Percentiles rank a stretch among this genome's conserved stretches.
phyloP scores from a whole-genome alignment of 2,329 filamentous ascomycete species.

The Ophioceras dolichostomum region DNA sequence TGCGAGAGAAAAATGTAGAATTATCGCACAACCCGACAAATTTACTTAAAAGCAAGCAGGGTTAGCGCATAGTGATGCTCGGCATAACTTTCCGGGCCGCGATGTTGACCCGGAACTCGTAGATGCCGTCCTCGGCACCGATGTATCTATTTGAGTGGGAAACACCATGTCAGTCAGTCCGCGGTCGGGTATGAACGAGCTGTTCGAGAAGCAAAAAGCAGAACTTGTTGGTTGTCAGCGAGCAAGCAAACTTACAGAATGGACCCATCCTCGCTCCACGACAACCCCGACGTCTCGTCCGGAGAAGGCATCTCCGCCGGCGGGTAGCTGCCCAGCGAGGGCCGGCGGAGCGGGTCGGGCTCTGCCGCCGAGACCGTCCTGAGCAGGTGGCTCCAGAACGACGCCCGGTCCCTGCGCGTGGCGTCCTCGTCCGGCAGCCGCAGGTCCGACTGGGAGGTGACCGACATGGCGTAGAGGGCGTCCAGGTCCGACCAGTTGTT shows the following conservation, averaged over 20 bases:
- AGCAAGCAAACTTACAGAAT: conserved; percentile 36
- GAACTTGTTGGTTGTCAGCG: neutral
- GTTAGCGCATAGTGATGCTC: conserved; percentile 38
- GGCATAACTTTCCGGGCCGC: conserved; percentile 47
- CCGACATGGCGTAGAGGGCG: conserved; percentile 24
- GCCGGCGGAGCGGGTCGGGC: conserved; percentile 9
- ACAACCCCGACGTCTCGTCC: conserved; percentile 48
- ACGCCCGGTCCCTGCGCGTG: conserved; percentile 8
- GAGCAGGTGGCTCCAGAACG: conserved; percentile 14
- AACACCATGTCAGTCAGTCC: too few species aligned
- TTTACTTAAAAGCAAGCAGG: too few species aligned
- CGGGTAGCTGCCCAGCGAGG: neutral
- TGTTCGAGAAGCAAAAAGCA: conserved; percentile 1
- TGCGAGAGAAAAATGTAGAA: too few species aligned
- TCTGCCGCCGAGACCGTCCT: conserved; percentile 20
- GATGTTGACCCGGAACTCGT: conserved; percentile 58
- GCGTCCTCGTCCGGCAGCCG: conserved; percentile 3
- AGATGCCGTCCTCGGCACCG: conserved; percentile 60
- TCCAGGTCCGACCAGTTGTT: conserved; percentile 18
- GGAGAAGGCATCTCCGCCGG: conserved; percentile 16
- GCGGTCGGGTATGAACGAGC: too few species aligned
- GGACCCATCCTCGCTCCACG: conserved; percentile 50
- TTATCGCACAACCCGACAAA: too few species aligned
- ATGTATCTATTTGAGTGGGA: too few species aligned
- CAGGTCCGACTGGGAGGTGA: conserved; percentile 7